Conservation (phyloP, 2,329 filamentous ascomycete species). For the Trichophyton rubrum region DNA sequence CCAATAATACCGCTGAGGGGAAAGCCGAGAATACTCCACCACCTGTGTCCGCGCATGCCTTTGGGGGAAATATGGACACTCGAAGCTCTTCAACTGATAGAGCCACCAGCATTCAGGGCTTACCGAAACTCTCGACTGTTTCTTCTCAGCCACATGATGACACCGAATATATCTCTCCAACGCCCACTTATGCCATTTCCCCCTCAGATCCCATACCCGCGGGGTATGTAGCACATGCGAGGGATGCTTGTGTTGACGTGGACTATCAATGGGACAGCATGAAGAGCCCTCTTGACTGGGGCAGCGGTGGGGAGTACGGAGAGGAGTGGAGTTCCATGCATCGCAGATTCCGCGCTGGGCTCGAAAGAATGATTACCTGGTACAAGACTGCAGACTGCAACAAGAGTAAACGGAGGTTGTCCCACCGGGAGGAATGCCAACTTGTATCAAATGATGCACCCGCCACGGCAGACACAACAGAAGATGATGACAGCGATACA, state of each 20-base stretch:
- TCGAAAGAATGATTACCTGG: slow-evolving; percentile 72
- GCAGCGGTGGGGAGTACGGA: slow-evolving; percentile 71
- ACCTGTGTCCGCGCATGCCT: not conserved
- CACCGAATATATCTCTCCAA: slow-evolving; percentile 57
- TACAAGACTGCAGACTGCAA: slow-evolving; percentile 46
- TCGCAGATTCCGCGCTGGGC: slow-evolving; percentile 66
- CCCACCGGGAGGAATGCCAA: slow-evolving; percentile 21
- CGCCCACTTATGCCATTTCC: slow-evolving; percentile 72
- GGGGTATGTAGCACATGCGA: slow-evolving; percentile 80
- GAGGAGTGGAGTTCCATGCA: slow-evolving; percentile 98
- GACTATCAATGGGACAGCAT: slow-evolving; percentile 97
- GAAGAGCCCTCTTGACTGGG: slow-evolving; percentile 64
- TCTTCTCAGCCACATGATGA: slow-evolving; percentile 18
- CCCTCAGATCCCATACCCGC: slow-evolving; percentile 67
- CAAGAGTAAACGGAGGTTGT: not conserved
- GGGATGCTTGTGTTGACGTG: slow-evolving; percentile 72
- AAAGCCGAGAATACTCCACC: slow-evolving; percentile 11
- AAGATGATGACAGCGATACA: slow-evolving; percentile 56
- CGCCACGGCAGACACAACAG: slow-evolving; percentile 27
- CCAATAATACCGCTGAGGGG: slow-evolving; percentile 13
- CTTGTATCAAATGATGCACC: slow-evolving; percentile 14
- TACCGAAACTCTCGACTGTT: slow-evolving; percentile 25
- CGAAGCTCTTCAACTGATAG: not conserved
- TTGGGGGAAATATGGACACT: not conserved
- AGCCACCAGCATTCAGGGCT: slow-evolving; percentile 6